Evolutionary conservation across 805 yeast genomes (phyloP).

Genomic region (Hanseniaspora meyeri): DNA sequence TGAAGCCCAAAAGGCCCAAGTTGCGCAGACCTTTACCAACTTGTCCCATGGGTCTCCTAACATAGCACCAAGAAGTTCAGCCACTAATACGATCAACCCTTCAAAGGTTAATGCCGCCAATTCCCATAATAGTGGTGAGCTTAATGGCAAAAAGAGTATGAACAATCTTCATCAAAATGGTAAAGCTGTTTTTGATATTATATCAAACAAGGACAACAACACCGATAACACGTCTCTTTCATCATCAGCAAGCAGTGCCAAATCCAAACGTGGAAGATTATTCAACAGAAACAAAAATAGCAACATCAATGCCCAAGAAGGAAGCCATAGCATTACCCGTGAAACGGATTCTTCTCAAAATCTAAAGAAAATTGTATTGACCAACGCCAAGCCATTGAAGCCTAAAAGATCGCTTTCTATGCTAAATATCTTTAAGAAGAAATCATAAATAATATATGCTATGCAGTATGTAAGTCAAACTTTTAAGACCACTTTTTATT

Average conservation of each 20-base stretch:
- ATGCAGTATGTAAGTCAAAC: not conserved
- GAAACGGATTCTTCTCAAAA: no score
- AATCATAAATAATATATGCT: not conserved
- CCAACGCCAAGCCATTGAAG: not conserved
- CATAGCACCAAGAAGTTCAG: not conserved
- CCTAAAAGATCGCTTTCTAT: slow-evolving; percentile 7
- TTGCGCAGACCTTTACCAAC: not conserved
- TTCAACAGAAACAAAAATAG: not conserved
- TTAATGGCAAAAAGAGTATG: not conserved
- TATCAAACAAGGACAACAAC: not conserved
- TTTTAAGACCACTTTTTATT: no score
- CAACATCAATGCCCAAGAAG: not conserved
- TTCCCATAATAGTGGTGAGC: not conserved
- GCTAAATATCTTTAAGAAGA: slow-evolving; percentile 4
- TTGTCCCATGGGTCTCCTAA: not conserved
- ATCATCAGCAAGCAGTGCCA: not conserved
- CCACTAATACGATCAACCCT: not conserved
- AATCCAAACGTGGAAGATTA: not conserved
- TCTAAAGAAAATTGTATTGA: slow-evolving; percentile 10
- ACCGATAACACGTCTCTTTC: not conserved
- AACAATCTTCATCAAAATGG: not conserved
- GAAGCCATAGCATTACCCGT: not conserved
- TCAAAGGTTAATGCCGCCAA: not conserved
- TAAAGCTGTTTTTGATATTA: not conserved
- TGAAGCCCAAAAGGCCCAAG: slow-evolving; percentile 2